Evolutionary conservation across 208 protist genomes (phyloP), one percentile per base, ranked within the genome.

Genomic region (Leishmania amazonensis): DNA sequence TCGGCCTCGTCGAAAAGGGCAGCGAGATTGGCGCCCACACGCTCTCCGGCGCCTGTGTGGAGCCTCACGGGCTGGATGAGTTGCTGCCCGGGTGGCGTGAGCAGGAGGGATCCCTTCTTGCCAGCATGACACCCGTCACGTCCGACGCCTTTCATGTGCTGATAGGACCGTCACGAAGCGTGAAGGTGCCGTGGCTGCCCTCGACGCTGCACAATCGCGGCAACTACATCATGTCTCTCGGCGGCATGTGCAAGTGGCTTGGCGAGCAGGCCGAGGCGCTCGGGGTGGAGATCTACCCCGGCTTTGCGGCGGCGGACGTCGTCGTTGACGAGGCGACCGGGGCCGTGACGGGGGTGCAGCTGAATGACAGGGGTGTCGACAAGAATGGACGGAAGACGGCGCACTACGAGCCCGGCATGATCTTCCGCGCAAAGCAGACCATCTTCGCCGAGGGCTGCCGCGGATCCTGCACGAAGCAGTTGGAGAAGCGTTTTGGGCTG

Each of bases 361-460:
- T 96, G 47, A 88, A 96, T 77, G 96, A 98, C 86, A 90, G 92
- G 85, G 96, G 96, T 51, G 89, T 99, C 47, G 91, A 93, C 73
- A 99, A 99, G 90, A 94, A 97, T 67, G 98, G 98, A 38, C 84
- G 89, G 42, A 85, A 87, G n/a, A 99, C 99, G 64, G 89, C 89
- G 13, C 91, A 93, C 71, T 99, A 97, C 86, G 93, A 98, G 81
- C 93, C 96, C 5, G 99, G 99, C 21, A 99, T 99, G 93, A 92
- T 99, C 82, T 95, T 99, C 74, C 92, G 91, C 49, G 97, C 96
- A 5, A 97, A 94, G 78, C 88, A 98, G 81, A 99, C 98, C 15
- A 83, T 99, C 58, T 99, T 99, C 81, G 98, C 96, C 21, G 99
- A 99, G 88, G 99, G 99, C 80, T 99, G 97, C 86, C 96, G 98